phyloP scores from a whole-genome alignment of 768 basidiomycete species.

The Boletellus ananiceps region DNA sequence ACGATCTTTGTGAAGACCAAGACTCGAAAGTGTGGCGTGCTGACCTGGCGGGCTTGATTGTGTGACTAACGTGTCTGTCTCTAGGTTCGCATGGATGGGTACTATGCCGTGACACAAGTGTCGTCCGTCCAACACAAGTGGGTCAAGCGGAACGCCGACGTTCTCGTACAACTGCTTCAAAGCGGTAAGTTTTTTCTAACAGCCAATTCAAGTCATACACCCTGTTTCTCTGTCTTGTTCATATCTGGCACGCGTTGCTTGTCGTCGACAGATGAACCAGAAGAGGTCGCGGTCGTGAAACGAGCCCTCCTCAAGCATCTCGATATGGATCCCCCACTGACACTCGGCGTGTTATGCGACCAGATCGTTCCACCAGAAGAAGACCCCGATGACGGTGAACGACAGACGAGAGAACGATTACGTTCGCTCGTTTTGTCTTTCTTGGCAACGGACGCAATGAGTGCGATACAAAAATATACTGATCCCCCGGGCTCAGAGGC shows the following conservation, averaged over 20 bases:
- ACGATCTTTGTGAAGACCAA: slow-evolving; percentile 73
- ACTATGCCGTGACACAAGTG: slow-evolving; percentile 52
- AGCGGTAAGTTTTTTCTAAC: slow-evolving; percentile 47
- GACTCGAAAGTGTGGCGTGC: slow-evolving; percentile 40
- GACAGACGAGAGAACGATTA: slow-evolving; percentile 50
- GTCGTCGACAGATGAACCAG: slow-evolving; percentile 51
- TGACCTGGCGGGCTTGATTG: slow-evolving; percentile 5
- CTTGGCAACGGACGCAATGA: slow-evolving; percentile 48
- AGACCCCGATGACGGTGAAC: slow-evolving; percentile 53
- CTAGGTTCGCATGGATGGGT: slow-evolving; percentile 69
- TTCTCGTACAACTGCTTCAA: slow-evolving; percentile 69
- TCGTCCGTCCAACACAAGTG: slow-evolving; percentile 48
- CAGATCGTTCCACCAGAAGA: slow-evolving; percentile 54
- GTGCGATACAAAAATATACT: slow-evolving; percentile 42
- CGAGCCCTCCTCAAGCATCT: slow-evolving; percentile 57
- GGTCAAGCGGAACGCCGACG: slow-evolving; percentile 70
- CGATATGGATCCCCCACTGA: slow-evolving; percentile 55
- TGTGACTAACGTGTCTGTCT: slow-evolving; percentile 1
- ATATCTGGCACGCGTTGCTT: slow-evolving; percentile 10
- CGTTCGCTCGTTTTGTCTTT: slow-evolving; percentile 58
- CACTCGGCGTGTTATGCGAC: slow-evolving; percentile 65
- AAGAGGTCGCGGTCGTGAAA: slow-evolving; percentile 60
- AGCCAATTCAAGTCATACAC: not conserved
- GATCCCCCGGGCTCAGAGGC: slow-evolving; percentile 38
- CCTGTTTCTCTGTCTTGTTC: slow-evolving; percentile 16